phyloP scores from a whole-genome alignment of 2,329 filamentous ascomycete species.

The Cladosporium velox region DNA sequence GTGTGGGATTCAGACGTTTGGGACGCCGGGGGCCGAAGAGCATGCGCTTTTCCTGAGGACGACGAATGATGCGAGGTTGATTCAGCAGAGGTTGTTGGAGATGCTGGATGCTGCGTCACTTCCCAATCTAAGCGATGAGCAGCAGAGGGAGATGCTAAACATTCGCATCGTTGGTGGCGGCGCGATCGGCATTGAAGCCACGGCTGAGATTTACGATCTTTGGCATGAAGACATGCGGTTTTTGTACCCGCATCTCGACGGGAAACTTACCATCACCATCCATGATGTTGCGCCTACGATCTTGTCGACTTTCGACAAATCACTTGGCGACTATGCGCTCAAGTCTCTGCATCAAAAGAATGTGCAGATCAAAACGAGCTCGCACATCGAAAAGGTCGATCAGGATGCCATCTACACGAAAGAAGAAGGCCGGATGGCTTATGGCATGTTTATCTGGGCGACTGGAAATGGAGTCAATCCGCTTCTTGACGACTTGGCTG shows the following conservation, averaged over 20 bases:
- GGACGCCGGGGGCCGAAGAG: constrained; percentile 43
- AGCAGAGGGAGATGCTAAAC: constrained; percentile 40
- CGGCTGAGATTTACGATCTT: constrained; percentile 48
- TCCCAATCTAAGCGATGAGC: constrained; percentile 33
- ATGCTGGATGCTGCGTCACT: constrained; percentile 42
- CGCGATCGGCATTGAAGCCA: constrained; percentile 46
- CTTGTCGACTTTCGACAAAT: constrained; percentile 45
- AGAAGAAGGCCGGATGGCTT: constrained; percentile 40
- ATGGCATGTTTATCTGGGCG: constrained; percentile 43
- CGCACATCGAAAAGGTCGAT: constrained; percentile 42
- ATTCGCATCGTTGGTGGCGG: constrained; percentile 47
- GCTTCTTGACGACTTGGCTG: constrained; percentile 39
- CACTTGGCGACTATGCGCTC: constrained; percentile 46
- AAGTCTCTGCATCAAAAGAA: constrained; percentile 40
- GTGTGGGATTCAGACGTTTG: constrained; percentile 45
- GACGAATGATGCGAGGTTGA: constrained; percentile 38
- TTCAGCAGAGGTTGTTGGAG: constrained; percentile 41
- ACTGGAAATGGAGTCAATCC: constrained; percentile 42
- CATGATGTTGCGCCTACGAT: constrained; percentile 48
- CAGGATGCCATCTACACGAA: constrained; percentile 39
- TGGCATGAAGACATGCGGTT: constrained; percentile 42
- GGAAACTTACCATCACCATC: constrained; percentile 45
- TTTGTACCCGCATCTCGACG: constrained; percentile 45
- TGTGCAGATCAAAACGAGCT: constrained; percentile 44
- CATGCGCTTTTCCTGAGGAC: constrained; percentile 44